A percentile compares a stretch with the other conserved stretches of the same genome.
phyloP scores from a whole-genome alignment of 2,329 filamentous ascomycete genomes.

The Penicillium frequentans region DNA sequence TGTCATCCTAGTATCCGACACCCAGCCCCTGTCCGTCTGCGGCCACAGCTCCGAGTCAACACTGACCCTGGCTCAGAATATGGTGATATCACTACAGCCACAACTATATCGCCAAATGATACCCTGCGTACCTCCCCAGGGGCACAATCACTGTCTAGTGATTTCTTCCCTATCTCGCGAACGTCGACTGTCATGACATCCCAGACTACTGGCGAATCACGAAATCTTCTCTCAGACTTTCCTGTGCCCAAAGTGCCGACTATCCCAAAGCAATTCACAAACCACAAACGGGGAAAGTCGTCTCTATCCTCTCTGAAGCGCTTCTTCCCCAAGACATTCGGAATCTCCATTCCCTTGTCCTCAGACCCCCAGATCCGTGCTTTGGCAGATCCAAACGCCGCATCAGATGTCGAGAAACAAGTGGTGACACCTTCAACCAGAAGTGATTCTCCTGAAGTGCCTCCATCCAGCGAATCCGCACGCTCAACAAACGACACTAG shows the following conservation, averaged over 20 bases:
- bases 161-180: conserved; percentile 26
- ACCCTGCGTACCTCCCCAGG: conserved; percentile 17
- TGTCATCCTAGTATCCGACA: conserved; percentile 33
- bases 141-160: conserved; percentile 19
- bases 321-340: conserved; percentile 33
- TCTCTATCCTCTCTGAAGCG: conserved; percentile 36
- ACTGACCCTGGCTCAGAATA: conserved; percentile 27
- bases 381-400: conserved; percentile 28
- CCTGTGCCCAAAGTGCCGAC: conserved; percentile 22
- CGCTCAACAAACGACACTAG: background rate
- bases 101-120: conserved; percentile 26
- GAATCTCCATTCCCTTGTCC: conserved; percentile 31
- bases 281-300: conserved; percentile 33
- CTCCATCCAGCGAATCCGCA: conserved; percentile 1
- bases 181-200: conserved; percentile 31
- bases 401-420: conserved; percentile 31
- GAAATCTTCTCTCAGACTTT: conserved; percentile 22
- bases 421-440: conserved; percentile 8
- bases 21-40: conserved; percentile 29
- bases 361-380: conserved; percentile 39
- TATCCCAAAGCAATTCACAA: conserved; percentile 16
- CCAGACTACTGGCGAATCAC: conserved; percentile 20
- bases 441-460: background rate
- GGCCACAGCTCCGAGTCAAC: conserved; percentile 32
- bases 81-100: conserved; percentile 32